These are phyloP conservation scores for Neurospora sp. DNA, from an alignment of 495 filamentous ascomycete species.

Conservation along the genomic window DNA sequence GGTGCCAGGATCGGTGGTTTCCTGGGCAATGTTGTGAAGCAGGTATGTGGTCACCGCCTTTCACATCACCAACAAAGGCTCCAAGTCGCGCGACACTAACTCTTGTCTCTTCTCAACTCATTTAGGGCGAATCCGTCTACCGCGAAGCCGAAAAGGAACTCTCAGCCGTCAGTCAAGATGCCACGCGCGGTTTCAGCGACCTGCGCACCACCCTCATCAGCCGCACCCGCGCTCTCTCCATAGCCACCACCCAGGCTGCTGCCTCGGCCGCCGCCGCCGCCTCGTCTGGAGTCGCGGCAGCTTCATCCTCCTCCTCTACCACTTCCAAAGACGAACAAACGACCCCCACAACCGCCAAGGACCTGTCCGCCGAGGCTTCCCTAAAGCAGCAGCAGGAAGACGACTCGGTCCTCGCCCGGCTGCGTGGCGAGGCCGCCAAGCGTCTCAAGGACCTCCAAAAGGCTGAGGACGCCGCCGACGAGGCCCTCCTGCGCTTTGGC, in stretches of 20 bases:
- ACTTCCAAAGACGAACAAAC: conserved; percentile 18
- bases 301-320: neutral
- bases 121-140: conserved; percentile 77
- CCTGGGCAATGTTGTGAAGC: conserved; percentile 81
- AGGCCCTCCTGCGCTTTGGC: conserved; percentile 88
- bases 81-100: neutral
- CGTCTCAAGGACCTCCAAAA: conserved; percentile 84
- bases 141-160: conserved; percentile 76
- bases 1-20: conserved; percentile 79
- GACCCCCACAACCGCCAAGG: conserved; percentile 31
- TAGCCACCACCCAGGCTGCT: conserved; percentile 34
- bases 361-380: conserved; percentile 39
- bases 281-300: conserved; percentile 1
- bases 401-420: conserved; percentile 71
- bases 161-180: conserved; percentile 64
- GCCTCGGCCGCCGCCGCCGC: conserved; percentile 2
- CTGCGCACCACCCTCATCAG: conserved; percentile 58
- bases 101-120: neutral
- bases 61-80: neutral
- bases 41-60: conserved; percentile 36
- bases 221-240: conserved; percentile 62
- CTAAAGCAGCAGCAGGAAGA: conserved; percentile 49
- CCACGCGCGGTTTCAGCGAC: conserved; percentile 70
- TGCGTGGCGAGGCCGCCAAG: conserved; percentile 72
- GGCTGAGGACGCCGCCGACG: conserved; percentile 95